Evolutionary conservation across 2,329 filamentous ascomycete genomes (phyloP), one percentile per base, ranked within the genome.

Genomic region (Incumbomyces lentus): DNA sequence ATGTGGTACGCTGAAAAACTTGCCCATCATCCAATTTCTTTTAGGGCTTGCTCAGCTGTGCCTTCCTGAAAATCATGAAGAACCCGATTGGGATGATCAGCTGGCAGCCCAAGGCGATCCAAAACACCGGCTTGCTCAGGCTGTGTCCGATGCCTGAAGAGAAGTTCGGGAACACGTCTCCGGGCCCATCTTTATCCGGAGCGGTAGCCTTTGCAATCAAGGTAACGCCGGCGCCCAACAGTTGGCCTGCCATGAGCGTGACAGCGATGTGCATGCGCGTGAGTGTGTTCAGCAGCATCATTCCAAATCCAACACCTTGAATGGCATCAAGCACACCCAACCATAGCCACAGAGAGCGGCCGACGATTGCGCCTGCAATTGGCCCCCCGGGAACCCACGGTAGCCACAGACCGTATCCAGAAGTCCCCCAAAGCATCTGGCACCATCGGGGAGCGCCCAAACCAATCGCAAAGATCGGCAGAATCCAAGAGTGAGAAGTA

Each of bases 391-490:
- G 69, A 73, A 74, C 76, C 74, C 74, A 77, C 3, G 75, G 75
- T 3, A 79, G 58, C 55, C 72, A 77, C 39, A 67, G 60, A 11
- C 73, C 75, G 52, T 76, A 68, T 34, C 68, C 67, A 8, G 67
- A 71, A 5, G 66, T 70, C 2, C 67, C 68, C 75, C 75, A 78
- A 39, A 76, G 69, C 59, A 77, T 76, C 61, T 79, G 75, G 18
- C 67, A 69, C 75, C 75, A 79, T 50, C 75, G 64, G 1, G 75
- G 75, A 3, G 74, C 74, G 44, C 73, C 72, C 11, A 79, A 68
- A 13, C 73, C 74, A 45, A 78, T 70, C 46, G 75, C 75, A 54
- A 78, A 78, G 51, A 79, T 71, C 34, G 75, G 75, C 8, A 78
- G 60, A 54, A 78, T 68, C 75, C 75, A 78, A 26, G 68, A 70